Percentiles rank a stretch among this genome's conserved stretches.
These are phyloP conservation scores for Colletotrichum sp. DNA, from an alignment of 2,329 filamentous ascomycete genomes.

Conservation along the genomic window DNA sequence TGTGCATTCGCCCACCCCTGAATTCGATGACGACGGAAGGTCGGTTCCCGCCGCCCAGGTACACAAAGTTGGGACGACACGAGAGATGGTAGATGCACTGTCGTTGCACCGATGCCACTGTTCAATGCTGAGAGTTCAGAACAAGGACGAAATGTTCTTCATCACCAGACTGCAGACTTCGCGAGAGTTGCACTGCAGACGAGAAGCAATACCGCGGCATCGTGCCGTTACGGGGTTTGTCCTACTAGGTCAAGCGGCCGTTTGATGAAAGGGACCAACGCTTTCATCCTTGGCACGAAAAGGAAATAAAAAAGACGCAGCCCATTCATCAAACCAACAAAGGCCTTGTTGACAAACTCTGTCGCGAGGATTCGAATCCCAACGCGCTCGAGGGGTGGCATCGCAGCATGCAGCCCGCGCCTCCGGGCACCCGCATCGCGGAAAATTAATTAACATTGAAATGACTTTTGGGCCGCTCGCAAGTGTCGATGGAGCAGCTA, in stretches of 20 bases:
- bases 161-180: not conserved
- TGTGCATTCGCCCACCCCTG: not conserved
- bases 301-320: not conserved
- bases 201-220: not conserved
- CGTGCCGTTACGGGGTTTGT: not conserved
- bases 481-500: not conserved
- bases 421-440: not conserved
- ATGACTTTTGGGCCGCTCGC: slow-evolving; percentile 8
- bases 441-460: slow-evolving; percentile 5
- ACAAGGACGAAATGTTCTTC: not conserved
- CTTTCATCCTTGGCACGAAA: not conserved
- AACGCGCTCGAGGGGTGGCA: not conserved
- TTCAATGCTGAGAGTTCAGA: not conserved
- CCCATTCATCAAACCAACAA: not conserved
- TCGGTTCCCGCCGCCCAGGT: not conserved
- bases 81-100: not conserved
- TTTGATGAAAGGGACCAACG: not conserved
- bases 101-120: not conserved
- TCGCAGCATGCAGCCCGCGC: not conserved
- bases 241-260: not conserved
- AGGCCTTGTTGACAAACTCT: not conserved
- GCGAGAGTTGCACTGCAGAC: not conserved
- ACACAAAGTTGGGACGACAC: slow-evolving; percentile 13
- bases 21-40: slow-evolving; percentile 7
- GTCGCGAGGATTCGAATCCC: not conserved